Evolutionary conservation across 2,329 filamentous ascomycete genomes (phyloP), one percentile per base, ranked within the genome.

Genomic region (Allantophomopsis cytisporea): DNA sequence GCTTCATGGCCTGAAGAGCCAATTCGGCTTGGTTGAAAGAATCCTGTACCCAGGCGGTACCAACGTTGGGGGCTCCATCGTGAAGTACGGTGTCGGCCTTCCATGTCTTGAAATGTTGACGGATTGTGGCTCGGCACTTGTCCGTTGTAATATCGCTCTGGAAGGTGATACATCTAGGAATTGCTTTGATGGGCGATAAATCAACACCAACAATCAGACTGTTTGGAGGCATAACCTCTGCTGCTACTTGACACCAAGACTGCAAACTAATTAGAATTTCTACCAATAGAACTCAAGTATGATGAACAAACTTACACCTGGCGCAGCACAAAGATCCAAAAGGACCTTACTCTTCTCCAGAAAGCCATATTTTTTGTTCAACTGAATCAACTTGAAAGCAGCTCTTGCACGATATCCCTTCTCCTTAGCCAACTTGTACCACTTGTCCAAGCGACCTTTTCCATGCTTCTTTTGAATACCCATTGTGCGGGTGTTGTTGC

Each of bases 351-450:
- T 93, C 69, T 93, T 89, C 62, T 96, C 87, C 51, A 98, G 69
- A 62, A 98, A 98, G 50, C 86, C 84, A 81, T 94, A 98, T 60
- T 95, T 96, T 65, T 96, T 95, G 68, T 98, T 98, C 53, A 98
- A 68, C 61, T 98, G 89, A 50, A 98, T 89, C 52, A 98, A 66
- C 66, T 98, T 98, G 73, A 96, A 96, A 41, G 91, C 88, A 51
- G 91, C 88, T 72, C 91, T 76, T 45, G 91, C 89, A 54, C 91
- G 74, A 59, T 95, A 98, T 46, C 91, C 91, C 39, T 95, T 96
- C 61, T 98, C 91, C 63, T 98, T 98, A 45, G 91, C 91, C 54
- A 96, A 79, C 59, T 88, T 89, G 65, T 96, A 98, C 85, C 88
- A 96, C 64, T 96, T 95, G 64, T 98, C 91, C 55, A 95, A 72